Percentiles rank a stretch among this genome's conserved stretches.
Conservation (phyloP, 2,329 filamentous ascomycete genomes). For the Diaporthe destruens region DNA sequence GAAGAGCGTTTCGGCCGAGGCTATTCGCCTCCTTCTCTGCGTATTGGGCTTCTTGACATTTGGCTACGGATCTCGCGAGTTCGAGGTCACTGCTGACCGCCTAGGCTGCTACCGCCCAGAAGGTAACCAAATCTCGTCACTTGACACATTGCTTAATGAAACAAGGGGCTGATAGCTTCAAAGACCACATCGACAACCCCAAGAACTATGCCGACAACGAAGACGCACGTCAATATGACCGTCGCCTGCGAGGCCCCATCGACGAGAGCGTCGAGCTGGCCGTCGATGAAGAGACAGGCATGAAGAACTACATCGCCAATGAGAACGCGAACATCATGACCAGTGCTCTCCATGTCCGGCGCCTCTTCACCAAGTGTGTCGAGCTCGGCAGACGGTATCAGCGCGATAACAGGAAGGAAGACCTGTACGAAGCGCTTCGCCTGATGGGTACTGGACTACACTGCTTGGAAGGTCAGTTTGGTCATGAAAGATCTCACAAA, state of each 20-base stretch:
- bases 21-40: constrained; percentile 89
- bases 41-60: constrained; percentile 92
- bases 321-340: constrained; percentile 84
- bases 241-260: constrained; percentile 83
- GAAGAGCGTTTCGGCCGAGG: constrained; percentile 90
- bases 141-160: background rate
- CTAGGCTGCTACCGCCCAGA: constrained; percentile 86
- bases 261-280: constrained; percentile 83
- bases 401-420: constrained; percentile 74
- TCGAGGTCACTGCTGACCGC: constrained; percentile 83
- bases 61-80: constrained; percentile 85
- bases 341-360: constrained; percentile 81
- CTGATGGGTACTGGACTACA: constrained; percentile 90
- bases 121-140: constrained; percentile 49
- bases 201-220: constrained; percentile 90
- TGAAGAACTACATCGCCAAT: constrained; percentile 97
- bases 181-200: constrained; percentile 75
- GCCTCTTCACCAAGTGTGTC: constrained; percentile 80
- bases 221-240: constrained; percentile 86
- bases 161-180: background rate
- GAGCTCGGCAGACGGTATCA: constrained; percentile 83
- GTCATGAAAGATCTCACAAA: background rate
- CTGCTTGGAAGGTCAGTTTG: constrained; percentile 78
- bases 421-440: constrained; percentile 88
- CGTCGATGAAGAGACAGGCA: constrained; percentile 79